phyloP scores from a whole-genome alignment of 257 asterid species.

The Catharanthus roseus region DNA sequence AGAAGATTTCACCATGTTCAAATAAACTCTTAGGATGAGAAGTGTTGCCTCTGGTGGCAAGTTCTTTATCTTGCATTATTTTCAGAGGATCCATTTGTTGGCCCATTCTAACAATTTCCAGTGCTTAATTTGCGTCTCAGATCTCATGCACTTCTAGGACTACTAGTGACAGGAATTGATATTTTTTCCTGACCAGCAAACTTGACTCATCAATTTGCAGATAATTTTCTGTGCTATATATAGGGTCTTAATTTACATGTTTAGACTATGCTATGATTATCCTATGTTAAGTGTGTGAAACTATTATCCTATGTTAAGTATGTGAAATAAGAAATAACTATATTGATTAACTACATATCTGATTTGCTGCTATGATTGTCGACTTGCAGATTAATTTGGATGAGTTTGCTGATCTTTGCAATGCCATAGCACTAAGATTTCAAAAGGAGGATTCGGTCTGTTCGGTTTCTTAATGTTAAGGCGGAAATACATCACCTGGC shows the following conservation, averaged over 20 bases:
- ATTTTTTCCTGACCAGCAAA: background rate
- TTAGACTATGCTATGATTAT: background rate
- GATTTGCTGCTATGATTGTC: background rate
- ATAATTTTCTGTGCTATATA: background rate
- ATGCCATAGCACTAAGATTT: conserved; percentile 83
- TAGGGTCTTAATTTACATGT: no score
- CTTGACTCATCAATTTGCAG: background rate
- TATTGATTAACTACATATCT: background rate
- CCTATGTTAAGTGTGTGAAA: no score
- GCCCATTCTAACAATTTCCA: background rate
- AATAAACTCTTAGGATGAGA: background rate
- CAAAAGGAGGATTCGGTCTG: conserved; percentile 90
- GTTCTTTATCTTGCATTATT: background rate
- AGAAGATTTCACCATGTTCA: background rate
- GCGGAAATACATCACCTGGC: conserved; percentile 9
- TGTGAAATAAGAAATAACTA: background rate
- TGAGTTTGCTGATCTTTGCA: conserved; percentile 83
- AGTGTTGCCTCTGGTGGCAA: background rate
- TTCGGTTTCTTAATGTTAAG: conserved; percentile 25
- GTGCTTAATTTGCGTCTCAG: background rate
- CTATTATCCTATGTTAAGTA: no score
- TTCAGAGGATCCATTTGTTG: background rate
- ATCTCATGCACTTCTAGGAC: background rate
- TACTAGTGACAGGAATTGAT: background rate
- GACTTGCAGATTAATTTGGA: conserved; percentile 72